Evolutionary conservation across 176 grass and related monocot species (phyloP), one percentile per base, ranked within the genome.

Genomic region (Musa schizocarpa): DNA sequence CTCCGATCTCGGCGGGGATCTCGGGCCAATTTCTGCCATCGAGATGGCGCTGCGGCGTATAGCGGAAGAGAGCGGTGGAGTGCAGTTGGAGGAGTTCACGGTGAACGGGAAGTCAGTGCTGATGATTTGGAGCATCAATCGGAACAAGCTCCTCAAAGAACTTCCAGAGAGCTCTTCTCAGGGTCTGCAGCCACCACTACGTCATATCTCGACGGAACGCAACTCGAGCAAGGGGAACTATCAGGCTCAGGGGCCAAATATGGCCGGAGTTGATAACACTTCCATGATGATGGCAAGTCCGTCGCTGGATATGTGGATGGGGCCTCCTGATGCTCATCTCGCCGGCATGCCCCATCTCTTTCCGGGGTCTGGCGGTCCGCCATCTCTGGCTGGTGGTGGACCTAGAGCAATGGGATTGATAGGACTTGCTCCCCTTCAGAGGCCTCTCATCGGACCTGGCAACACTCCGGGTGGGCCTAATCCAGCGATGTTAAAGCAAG

Each of bases 81-180:
- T 94, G 53, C 95, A 98, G 78, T 81, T 87, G 58, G 90, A 93
- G 80, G 95, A 98, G 69, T 85, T 92, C 78, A 72, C 89, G 53
- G 82, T 98, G 70, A 91, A 86, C 43, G 95, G 90, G 53, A 92
- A 91, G 77, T 82, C 87, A 53, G 83, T 91, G 87, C 73, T 90
- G 27, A 94, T 98, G 90, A 85, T 98, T 61, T 91, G 95, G 90
- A 88, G 80, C 52, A 94, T 98, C 54, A 90, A 94, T 89, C 86
- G 95, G 74, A 98, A 75, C 79, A 98, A 93, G 56, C 88, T 98
- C 11, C 87, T 98, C 70, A 98, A 94, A 81, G 95, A 94, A 68
- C 85, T 94, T 26, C 95, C 88, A 0, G 95, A 98, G 80, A 87
- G 88, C 8, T 71, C 86, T 54, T 86, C 80, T 8, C 80, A 74